Evolutionary conservation across 768 basidiomycete species (phyloP).

Genomic region (Pisolithus albus): DNA sequence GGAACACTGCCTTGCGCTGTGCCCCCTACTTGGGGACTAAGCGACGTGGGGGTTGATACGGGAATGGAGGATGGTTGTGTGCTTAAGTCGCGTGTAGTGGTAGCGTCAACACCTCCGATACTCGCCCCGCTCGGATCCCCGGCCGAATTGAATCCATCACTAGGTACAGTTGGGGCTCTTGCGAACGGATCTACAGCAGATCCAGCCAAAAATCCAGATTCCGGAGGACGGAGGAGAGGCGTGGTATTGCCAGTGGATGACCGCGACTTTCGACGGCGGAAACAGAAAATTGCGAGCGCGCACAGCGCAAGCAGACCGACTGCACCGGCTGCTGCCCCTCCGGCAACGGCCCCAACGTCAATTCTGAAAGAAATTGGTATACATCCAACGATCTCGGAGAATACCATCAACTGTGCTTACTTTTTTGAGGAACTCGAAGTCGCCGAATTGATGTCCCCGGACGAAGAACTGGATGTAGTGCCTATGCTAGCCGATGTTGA

Average conservation of each 20-base stretch:
- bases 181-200: background rate
- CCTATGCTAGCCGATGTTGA: constrained; percentile 2
- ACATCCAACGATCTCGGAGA: background rate
- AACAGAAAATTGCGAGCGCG: constrained; percentile 7
- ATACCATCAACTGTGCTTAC: constrained; percentile 5
- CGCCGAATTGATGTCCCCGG: constrained; percentile 1
- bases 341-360: constrained; percentile 11
- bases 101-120: background rate
- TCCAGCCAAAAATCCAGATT: constrained; percentile 3
- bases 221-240: constrained; percentile 6
- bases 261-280: constrained; percentile 3
- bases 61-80: background rate
- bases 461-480: constrained; percentile 9
- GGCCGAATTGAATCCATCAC: background rate
- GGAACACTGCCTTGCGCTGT: background rate
- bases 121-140: background rate
- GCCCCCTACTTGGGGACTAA: background rate
- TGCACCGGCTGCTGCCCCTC: constrained; percentile 14
- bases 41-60: background rate
- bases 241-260: constrained; percentile 3
- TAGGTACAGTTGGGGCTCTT: background rate
- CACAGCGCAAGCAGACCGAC: constrained; percentile 11
- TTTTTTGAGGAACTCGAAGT: constrained; percentile 2
- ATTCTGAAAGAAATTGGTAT: constrained; percentile 3
- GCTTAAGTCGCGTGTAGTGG: background rate